A percentile compares a stretch with the other conserved stretches of the same genome.
These are phyloP conservation scores for Bipolaris oryzae DNA, from an alignment of 2,329 filamentous ascomycete genomes.

Conservation along the genomic window DNA sequence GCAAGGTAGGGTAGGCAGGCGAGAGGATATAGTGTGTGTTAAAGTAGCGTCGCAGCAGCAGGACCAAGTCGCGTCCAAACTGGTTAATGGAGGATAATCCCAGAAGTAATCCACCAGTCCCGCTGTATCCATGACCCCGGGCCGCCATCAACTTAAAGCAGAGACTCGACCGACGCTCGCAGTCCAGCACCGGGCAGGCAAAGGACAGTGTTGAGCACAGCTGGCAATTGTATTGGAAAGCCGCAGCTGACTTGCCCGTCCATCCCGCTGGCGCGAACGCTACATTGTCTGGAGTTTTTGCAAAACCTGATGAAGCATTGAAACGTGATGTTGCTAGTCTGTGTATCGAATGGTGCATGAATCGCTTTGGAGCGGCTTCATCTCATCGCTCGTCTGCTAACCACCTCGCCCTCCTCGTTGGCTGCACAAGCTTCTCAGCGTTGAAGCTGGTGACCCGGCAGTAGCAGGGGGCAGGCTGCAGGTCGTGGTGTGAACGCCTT, in stretches of 20 bases:
- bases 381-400: slow-evolving; percentile 22
- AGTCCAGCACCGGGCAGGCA: slow-evolving; percentile 37
- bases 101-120: slow-evolving; percentile 31
- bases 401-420: slow-evolving; percentile 30
- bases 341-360: slow-evolving; percentile 32
- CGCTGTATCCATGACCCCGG: slow-evolving; percentile 36
- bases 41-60: slow-evolving; percentile 41
- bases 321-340: slow-evolving; percentile 30
- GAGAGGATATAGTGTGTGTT: slow-evolving; percentile 41
- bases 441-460: slow-evolving; percentile 32
- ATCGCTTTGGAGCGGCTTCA: slow-evolving; percentile 30
- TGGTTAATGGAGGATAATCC: slow-evolving; percentile 37
- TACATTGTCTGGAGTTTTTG: slow-evolving; percentile 36
- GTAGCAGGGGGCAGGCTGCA: slow-evolving; percentile 35
- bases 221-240: slow-evolving; percentile 26
- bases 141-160: slow-evolving; percentile 41
- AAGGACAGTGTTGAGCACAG: slow-evolving; percentile 36
- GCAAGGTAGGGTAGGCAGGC: slow-evolving; percentile 31
- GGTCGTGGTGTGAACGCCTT: slow-evolving; percentile 1
- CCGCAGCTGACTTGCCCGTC: slow-evolving; percentile 40
- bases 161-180: slow-evolving; percentile 37
- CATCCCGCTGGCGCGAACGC: slow-evolving; percentile 39
- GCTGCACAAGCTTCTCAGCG: slow-evolving; percentile 27
- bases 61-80: slow-evolving; percentile 38
- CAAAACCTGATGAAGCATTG: slow-evolving; percentile 36